Base-by-base conservation (phyloP, 345 rosid species). In the Boechera retrofracta region DNA sequence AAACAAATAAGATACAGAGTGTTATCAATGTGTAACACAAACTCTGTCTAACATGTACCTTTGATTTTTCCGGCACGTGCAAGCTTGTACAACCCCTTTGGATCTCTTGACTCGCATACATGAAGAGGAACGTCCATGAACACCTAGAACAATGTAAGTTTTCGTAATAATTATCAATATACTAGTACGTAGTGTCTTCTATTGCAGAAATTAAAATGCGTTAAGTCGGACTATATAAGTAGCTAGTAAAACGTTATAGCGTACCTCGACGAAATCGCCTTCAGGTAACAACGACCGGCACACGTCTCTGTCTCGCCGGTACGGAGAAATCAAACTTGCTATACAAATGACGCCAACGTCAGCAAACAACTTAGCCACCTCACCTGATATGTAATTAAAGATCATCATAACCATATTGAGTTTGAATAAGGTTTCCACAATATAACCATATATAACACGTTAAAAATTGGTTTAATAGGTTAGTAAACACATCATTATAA, bases 31-130 rank as follows among this genome's bases (percentile, higher is more conserved):
- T 6, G 38, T 35, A 2, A 36, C 39, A 36, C 44, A 39, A 39
- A 39, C 44, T 39, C 12, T 39, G 44, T 39, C 5, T 10, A 10
- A 39, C 44, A 39, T 38, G 8, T 38, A 88, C 95, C 92, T 84
- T 85, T 89, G 76, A 92, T 88, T 80, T 88, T 92, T 55, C 97
- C 97, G 24, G 96, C 93, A 53, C 97, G 87, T 36, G 96, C 97
- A 64, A 92, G 93, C 77, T 88, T 89, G 85, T 92, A 92, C 58
- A 92, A 77, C 61, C 96, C 96, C 80, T 92, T 92, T 21, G 97
- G 92, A 72, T 92, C 96, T 80, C 96, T 88, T 16, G 84, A 83
- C 87, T 92, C 97, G 26, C 96, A 92, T 54, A 88, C 85, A 35
- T 82, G 73, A 56, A 89, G 93, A 45, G 97, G 93, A 67, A 86